Base-by-base conservation (phyloP, 768 basidiomycete species). In the Phallus indusiatus region DNA sequence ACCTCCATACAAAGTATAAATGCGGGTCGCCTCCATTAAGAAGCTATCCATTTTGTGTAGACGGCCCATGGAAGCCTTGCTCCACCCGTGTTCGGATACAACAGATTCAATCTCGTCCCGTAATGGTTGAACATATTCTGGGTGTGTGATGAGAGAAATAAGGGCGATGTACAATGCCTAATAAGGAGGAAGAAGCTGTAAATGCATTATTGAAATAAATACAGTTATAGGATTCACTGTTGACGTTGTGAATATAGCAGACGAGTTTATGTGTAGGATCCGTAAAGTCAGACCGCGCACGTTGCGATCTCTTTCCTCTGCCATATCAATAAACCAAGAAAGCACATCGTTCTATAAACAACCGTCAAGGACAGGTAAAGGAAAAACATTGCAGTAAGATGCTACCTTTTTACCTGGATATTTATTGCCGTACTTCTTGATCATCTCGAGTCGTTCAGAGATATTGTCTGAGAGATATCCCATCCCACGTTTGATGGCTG, bases 91-190 rank as follows among this genome's bases (percentile, higher is more conserved):
- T n/a, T 18, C 42, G 34, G 18, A 62, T 21, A 73, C 73, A 8
- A 70, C 63, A 5, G 57, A 54, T n/a, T 72, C 69, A 16, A 77
- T 66, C 56, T 81, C 78, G 22, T 73, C 70, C 28, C 75, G 66
- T 50, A 80, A 66, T 4, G 73, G 70, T 42, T 73, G 54, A 1
- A 75, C 51, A 59, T 75, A 75, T 42, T 47, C 66, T 47, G 65
- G 70, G 56, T 59, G 64, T 55, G 64, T 59, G 0, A 73, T 72
- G 0, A 80, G 69, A 51, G 73, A 62, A 59, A 72, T 72, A 4
- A 79, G 61, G 1, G 71, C 72, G 42, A 73, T 75, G 73, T 0
- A 71, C 70, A 24, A 76, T 54, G 18, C 37, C 48, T 61, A 36
- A 47, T 47, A 56, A 5, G 8, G 4, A 55, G 33, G 24, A 35